Base-by-base conservation (phyloP, 352 stramenopile genomes). In the Blastocystis sp. region DNA sequence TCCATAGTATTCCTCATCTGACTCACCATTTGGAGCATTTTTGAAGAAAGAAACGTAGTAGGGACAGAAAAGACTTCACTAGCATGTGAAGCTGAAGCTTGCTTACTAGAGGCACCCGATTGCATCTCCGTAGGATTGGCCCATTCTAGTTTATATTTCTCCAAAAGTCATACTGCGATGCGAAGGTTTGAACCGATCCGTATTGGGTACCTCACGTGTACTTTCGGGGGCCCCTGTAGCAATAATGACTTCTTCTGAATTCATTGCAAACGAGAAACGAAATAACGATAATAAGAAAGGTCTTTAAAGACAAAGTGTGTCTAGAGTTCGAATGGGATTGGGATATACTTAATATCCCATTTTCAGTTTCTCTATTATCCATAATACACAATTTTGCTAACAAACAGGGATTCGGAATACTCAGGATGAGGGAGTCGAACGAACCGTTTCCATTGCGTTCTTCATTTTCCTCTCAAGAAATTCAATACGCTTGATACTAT, bases 201-300 rank as follows among this genome's bases (percentile, higher is more conserved):
- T 84, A 37, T 84, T 57, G 27, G 73, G 73, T 22, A 84, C 51
- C 6, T 53, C 22, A 1, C 73, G 44, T 22, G 24, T 64, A 48
- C 13, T 37, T 27, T 53, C 22, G 40, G 33, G n/a, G 11, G 73
- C 7, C 15, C 53, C 27, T 48, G 27, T 57, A 64, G 73, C 51
- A 51, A 84, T 22, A 30, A 84, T 84, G 27, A 68, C 68, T 42
- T 84, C 73, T n/a, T 84, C 73, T 48, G 73, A 42, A 33, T 66
- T 68, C 73, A 84, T 84, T 42, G 73, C 73, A 84, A 84, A 84
- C 73, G 68, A 84, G 73, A 84, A 84, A 84, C 11, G 42, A 15
- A 76, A 48, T 48, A 9, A 48, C 9, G 33, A 42, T 69, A 30
- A 19, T 64, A n/a, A 64, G 68, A 84, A 84, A 27, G 42, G 24